Conservation (phyloP, 1,284 basidiomycete genomes). For the Tilletia caries region DNA sequence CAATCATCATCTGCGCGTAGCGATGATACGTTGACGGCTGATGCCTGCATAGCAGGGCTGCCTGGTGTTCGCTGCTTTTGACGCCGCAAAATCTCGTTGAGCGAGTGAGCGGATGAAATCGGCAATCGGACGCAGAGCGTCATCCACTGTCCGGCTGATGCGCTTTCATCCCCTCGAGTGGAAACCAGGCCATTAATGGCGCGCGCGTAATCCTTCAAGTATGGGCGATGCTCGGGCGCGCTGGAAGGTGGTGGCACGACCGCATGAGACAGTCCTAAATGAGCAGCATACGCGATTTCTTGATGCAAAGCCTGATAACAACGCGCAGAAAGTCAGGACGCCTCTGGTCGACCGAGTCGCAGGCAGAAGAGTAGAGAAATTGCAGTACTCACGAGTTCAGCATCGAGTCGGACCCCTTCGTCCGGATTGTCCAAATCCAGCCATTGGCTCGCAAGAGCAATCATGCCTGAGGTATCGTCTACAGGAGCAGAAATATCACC, state of each 20-base stretch:
- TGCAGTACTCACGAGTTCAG: constrained; percentile 64
- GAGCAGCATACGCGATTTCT: constrained; percentile 87
- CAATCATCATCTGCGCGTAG: constrained; percentile 62
- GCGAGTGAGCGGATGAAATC: constrained; percentile 39
- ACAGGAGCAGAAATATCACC: constrained; percentile 6
- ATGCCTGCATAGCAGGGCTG: constrained; percentile 21
- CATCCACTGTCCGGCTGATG: constrained; percentile 41
- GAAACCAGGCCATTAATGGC: constrained; percentile 60
- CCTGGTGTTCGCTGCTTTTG: constrained; percentile 22
- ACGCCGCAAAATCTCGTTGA: constrained; percentile 32
- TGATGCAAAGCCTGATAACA: constrained; percentile 75
- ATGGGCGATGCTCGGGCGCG: constrained; percentile 60
- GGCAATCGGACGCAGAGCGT: constrained; percentile 44
- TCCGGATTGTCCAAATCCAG: constrained; percentile 87
- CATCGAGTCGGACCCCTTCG: constrained; percentile 91
- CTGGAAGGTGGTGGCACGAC: constrained; percentile 88
- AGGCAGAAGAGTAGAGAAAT: neutral
- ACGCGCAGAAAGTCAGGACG: neutral
- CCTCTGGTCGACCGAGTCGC: too few relatives aligned
- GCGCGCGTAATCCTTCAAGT: constrained; percentile 86
- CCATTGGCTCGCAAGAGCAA: constrained; percentile 84
- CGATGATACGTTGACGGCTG: constrained; percentile 55
- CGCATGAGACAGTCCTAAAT: constrained; percentile 78
- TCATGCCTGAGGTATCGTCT: constrained; percentile 80
- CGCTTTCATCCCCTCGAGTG: constrained; percentile 35